Evolutionary conservation across 2,329 filamentous ascomycete genomes (phyloP), one percentile per base, ranked within the genome.

Genomic region (Domatiomyces globalis): DNA sequence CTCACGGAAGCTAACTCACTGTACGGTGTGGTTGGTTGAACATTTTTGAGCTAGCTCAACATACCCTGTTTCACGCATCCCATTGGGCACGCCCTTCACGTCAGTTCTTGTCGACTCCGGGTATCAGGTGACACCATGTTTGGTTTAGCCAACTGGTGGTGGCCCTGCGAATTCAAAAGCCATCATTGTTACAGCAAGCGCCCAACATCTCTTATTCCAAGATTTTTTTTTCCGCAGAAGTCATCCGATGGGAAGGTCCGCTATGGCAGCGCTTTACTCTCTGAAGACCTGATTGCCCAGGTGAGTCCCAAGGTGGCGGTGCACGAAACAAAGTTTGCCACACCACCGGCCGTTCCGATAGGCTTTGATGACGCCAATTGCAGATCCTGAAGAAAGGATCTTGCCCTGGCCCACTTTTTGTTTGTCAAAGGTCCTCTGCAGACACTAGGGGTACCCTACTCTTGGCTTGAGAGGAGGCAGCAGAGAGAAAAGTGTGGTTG

Each of bases 1-100:
- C 10, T 48, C 36, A 54, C 54, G 54, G 53, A 45, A 49, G 48
- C 8, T 47, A 59, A 49, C 55, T 56, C 53, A 54, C 49, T 52
- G 52, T 48, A 56, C 12, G 2, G 10, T 39, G 33, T 39, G 33
- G 15, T 39, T 39, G 33, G 33, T 15, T 39, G 33, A 15, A 15
- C 22, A 15, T 15, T 15, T 39, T 39, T 7, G 12, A 10, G 33
- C 33, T 39, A 39, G 33, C 12, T 39, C 9, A 15, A 15, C 33
- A 39, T 15, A 10, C 33, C 33, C 33, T 39, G 33, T 39, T 39
- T 39, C 33, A 39, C 2, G 33, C 33, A 39, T 15, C 10, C 33
- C 33, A 39, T 39, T 39, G 33, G 33, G 10, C 15, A 15, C 2
- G 33, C 33, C 15, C 2, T 10, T 10, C 29, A 9, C 29, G 29